phyloP scores from a whole-genome alignment of 169 alveolate genomes.

The Plasmodium billcollinsi region DNA sequence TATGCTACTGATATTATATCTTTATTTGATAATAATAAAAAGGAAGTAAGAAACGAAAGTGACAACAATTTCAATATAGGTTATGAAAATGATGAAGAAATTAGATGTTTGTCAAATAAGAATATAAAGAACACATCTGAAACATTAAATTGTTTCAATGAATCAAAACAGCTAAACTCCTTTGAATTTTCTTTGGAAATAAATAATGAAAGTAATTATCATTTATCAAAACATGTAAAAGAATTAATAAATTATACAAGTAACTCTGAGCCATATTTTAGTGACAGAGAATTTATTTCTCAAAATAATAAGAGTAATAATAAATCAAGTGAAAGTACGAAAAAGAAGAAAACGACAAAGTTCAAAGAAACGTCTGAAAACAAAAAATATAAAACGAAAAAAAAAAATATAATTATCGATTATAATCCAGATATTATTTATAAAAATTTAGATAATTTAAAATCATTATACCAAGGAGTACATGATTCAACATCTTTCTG shows the following conservation, averaged over 20 bases:
- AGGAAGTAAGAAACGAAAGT: conserved; percentile 6
- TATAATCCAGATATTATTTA: conserved; percentile 10
- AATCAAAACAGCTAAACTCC: conserved; percentile 33
- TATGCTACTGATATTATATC: background rate
- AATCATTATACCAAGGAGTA: conserved; percentile 41
- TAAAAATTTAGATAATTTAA: conserved; percentile 24
- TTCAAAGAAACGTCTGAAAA: conserved; percentile 6
- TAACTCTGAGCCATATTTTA: conserved; percentile 13
- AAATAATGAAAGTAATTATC: conserved; percentile 44
- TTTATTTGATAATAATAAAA: background rate
- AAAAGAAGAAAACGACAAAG: conserved; percentile 25
- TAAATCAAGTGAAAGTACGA: conserved; percentile 12
- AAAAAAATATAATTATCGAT: conserved; percentile 7
- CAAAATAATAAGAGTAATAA: conserved; percentile 7
- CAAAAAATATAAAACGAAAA: conserved; percentile 2
- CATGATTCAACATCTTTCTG: conserved; percentile 17
- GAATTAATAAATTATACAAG: conserved; percentile 17
- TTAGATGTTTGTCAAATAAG: background rate
- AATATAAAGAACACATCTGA: conserved; percentile 16
- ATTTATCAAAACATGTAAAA: conserved; percentile 70
- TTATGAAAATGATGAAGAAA: conserved; percentile 6
- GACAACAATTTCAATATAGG: background rate
- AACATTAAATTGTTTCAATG: background rate
- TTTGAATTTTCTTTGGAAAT: conserved; percentile 44
- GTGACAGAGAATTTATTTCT: background rate